Base-by-base conservation (phyloP, 2,329 filamentous ascomycete genomes). In the Aspergillus transmontanensis region DNA sequence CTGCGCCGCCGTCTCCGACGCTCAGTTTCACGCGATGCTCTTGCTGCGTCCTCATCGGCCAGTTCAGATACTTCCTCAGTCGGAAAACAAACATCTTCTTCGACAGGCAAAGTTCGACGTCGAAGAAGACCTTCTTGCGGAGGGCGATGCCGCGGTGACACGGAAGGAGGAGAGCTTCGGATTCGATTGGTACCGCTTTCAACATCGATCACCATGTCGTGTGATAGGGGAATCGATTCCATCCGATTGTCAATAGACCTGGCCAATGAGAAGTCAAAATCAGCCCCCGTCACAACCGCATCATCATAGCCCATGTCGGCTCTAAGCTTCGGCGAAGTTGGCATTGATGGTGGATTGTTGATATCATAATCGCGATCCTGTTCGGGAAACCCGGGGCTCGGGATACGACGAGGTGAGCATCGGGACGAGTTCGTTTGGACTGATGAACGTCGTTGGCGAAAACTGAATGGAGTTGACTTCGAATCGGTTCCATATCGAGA, bases 61-160 rank as follows among this genome's bases (percentile, higher is more conserved):
- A 95, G 82, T 71, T 96, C 93, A 0, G 92, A 95, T 78, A 93
- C 84, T 6, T 84, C 88, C 60, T 91, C 89, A 6, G 89, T 88
- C 0, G 94, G 94, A 72, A 97, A 97, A 80, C 95, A 97, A 0
- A 98, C 94, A 78, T 98, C 95, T 68, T 91, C 91, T 71, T 95
- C 88, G 0, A 89, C 91, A 12, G 89, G 84, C 14, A 90, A 76
- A 6, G 86, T 89, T 61, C 85, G 84, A 43, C 89, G 84, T 73
- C 77, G 82, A 66, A 70, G 79, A 65, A 74, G 75, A 69, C 64
- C 74, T 65, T 72, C 76, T 70, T 71, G 70, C 63, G 80, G 71
- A 23, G 77, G 71, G 16, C 74, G 70, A 14, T 51, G 48, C 3
- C 48, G 48, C 14, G 76, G 78, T 34, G 77, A 83, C 59, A 73